Evolutionary conservation across 768 basidiomycete species (phyloP).

Genomic region (Leucocoprinus birnbaumii): DNA sequence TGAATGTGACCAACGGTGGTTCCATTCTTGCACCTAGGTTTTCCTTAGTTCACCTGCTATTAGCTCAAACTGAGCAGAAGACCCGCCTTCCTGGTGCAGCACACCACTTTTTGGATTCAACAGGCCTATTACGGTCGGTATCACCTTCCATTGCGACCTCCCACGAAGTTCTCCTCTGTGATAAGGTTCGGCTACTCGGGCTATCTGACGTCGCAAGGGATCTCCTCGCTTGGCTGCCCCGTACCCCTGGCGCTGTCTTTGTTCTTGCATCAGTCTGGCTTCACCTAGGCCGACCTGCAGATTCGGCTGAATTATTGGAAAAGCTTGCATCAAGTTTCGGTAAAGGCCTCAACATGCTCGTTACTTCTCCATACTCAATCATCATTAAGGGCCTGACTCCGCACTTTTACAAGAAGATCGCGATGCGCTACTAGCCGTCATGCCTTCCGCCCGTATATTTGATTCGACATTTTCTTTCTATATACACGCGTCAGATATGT

Average conservation of each 20-base stretch:
- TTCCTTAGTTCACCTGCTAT: slow-evolving; percentile 62
- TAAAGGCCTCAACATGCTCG: slow-evolving; percentile 28
- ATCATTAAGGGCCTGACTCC: slow-evolving; percentile 41
- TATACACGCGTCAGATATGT: slow-evolving; percentile 71
- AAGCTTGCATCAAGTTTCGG: slow-evolving; percentile 75
- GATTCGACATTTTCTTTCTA: slow-evolving; percentile 74
- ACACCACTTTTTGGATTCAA: slow-evolving; percentile 67
- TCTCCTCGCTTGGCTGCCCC: slow-evolving; percentile 74
- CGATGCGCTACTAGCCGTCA: slow-evolving; percentile 56
- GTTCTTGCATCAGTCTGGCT: slow-evolving; percentile 68
- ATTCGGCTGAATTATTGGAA: slow-evolving; percentile 71
- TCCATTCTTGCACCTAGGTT: slow-evolving; percentile 47
- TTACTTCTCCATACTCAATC: background rate
- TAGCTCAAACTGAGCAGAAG: slow-evolving; percentile 48
- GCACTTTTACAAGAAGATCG: slow-evolving; percentile 57
- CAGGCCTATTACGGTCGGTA: slow-evolving; percentile 64
- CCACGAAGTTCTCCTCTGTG: slow-evolving; percentile 71
- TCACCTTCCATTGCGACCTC: slow-evolving; percentile 66
- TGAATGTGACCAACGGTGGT: slow-evolving; percentile 59
- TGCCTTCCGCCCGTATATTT: slow-evolving; percentile 55
- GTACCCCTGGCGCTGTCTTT: slow-evolving; percentile 74
- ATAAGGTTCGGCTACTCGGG: slow-evolving; percentile 61
- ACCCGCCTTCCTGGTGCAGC: slow-evolving; percentile 55
- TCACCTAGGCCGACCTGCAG: slow-evolving; percentile 63
- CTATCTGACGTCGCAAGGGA: slow-evolving; percentile 60